phyloP scores from a whole-genome alignment of 2,329 filamentous ascomycete species.

The Fusarium irregulare region DNA sequence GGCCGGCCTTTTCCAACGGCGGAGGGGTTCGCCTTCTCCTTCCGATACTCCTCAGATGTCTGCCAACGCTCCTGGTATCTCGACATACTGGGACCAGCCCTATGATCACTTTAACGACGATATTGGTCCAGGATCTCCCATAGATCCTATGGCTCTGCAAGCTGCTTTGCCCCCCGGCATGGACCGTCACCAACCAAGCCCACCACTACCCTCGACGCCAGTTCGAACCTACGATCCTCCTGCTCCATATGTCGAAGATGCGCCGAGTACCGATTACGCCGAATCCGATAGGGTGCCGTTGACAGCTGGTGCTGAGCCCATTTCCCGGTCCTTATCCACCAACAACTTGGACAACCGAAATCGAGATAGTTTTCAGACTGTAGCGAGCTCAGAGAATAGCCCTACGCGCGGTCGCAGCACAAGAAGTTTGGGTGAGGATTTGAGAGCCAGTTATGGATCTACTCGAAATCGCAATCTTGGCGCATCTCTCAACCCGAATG shows the following conservation, averaged over 20 bases:
- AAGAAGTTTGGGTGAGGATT: conserved; percentile 62
- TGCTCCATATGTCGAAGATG: conserved; percentile 53
- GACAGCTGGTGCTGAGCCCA: conserved; percentile 66
- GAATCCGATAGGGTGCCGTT: conserved; percentile 71
- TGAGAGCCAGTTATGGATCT: conserved; percentile 68
- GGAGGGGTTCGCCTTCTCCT: conserved; percentile 16
- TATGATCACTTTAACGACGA: conserved; percentile 55
- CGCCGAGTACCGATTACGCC: conserved; percentile 52
- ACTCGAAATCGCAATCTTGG: conserved; percentile 68
- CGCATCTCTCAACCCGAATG: conserved; percentile 63
- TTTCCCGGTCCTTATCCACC: conserved; percentile 61
- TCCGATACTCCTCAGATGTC: conserved; percentile 33
- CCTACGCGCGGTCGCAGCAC: conserved; percentile 63
- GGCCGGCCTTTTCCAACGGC: conserved; percentile 19
- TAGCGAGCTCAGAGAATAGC: conserved; percentile 67
- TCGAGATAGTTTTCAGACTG: conserved; percentile 68
- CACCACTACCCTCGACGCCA: conserved; percentile 39
- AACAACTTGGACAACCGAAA: conserved; percentile 55
- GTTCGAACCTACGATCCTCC: conserved; percentile 47
- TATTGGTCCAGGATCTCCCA: conserved; percentile 59
- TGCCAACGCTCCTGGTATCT: conserved; percentile 57
- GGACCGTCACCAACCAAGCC: conserved; percentile 44
- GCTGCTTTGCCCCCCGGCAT: conserved; percentile 67
- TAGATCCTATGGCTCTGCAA: conserved; percentile 65
- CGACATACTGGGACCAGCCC: conserved; percentile 65